Evolutionary conservation across 352 stramenopile genomes (phyloP).

Genomic region (Phytophthora rubi): DNA sequence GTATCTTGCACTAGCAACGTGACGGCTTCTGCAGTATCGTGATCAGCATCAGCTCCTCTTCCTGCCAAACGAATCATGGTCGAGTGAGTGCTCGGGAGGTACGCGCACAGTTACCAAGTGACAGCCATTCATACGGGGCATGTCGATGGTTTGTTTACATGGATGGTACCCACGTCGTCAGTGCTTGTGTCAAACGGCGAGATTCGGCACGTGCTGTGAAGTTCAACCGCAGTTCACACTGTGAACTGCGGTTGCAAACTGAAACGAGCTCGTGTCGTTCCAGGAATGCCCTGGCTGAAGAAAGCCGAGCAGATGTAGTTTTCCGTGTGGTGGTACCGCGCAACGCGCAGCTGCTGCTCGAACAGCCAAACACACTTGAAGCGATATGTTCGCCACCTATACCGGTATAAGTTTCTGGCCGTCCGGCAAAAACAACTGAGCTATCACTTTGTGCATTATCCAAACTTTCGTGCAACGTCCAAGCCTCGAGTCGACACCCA

Average conservation of each 20-base stretch:
- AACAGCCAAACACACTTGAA: not conserved
- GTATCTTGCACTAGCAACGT: not conserved
- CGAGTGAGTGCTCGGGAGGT: not conserved
- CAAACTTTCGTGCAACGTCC: not conserved
- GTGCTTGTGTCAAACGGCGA: not conserved
- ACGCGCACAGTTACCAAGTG: not conserved
- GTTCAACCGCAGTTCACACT: too few relatives aligned
- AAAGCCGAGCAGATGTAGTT: not conserved
- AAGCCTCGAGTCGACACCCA: too few relatives aligned
- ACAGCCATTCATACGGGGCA: too few relatives aligned
- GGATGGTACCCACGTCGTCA: not conserved
- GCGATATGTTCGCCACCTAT: too few relatives aligned
- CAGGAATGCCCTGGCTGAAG: not conserved
- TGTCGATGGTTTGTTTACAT: not conserved
- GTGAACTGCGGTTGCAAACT: not conserved
- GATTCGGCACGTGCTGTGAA: not conserved
- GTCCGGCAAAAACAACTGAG: not conserved
- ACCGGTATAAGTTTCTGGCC: too few relatives aligned
- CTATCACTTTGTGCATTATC: constrained; percentile 9
- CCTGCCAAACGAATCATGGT: not conserved
- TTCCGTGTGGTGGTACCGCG: not conserved
- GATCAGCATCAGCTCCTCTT: not conserved
- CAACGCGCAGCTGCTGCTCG: not conserved
- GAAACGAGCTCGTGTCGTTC: constrained; percentile 1
- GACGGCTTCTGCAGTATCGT: not conserved